A percentile compares a stretch with the other conserved stretches of the same genome.
Conservation (phyloP, 305 asterid genomes). For the Fraxinus albicans region DNA sequence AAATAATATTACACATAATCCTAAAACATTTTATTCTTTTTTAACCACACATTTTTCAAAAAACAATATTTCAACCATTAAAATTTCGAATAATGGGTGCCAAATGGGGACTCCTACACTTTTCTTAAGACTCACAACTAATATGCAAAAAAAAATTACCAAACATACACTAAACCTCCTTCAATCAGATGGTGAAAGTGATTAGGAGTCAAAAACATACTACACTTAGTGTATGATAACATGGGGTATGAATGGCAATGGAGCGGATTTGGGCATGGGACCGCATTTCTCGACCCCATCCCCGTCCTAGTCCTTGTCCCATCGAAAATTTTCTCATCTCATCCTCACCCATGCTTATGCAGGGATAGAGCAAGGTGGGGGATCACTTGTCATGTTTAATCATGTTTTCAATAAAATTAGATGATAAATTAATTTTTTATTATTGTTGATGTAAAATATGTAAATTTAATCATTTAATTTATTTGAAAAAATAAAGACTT, state of each 20-base stretch:
- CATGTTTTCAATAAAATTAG: too few relatives aligned
- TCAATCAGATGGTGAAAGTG: not conserved
- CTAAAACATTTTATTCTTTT: too few relatives aligned
- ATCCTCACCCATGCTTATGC: not conserved
- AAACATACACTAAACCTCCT: too few relatives aligned
- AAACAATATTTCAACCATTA: too few relatives aligned
- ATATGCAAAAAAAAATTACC: too few relatives aligned
- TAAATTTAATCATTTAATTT: not conserved
- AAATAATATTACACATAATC: too few relatives aligned
- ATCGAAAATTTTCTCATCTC: not conserved
- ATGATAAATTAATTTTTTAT: too few relatives aligned
- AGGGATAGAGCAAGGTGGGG: not conserved
- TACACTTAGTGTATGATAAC: not conserved
- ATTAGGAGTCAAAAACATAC: not conserved
- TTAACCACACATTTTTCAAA: too few relatives aligned
- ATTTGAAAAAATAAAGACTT: not conserved
- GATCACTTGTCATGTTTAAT: not conserved
- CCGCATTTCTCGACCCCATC: not conserved
- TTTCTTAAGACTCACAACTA: not conserved
- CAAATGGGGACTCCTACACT: too few relatives aligned
- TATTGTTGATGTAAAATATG: not conserved
- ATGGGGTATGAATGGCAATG: not conserved
- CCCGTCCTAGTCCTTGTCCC: not conserved
- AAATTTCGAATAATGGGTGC: too few relatives aligned
- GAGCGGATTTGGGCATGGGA: not conserved